A percentile compares a stretch with the other conserved stretches of the same genome.
phyloP scores from a whole-genome alignment of 305 asterid species.

The Lippia alba region DNA sequence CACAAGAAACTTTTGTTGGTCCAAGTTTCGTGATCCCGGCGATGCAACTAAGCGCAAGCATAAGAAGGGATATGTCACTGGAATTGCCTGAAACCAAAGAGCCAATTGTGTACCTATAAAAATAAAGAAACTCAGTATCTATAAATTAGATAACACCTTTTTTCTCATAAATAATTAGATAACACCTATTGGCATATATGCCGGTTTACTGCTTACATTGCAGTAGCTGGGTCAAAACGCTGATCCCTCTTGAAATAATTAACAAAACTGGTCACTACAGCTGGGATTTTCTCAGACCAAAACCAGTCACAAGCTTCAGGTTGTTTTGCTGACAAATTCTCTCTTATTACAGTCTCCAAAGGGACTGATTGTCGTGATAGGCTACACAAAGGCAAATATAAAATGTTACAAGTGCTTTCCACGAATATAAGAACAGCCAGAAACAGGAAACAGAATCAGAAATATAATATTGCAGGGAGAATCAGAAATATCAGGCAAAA shows the following conservation, averaged over 20 bases:
- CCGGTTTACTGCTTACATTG: slow-evolving; percentile 59
- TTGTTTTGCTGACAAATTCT: slow-evolving; percentile 71
- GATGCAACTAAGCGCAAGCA: slow-evolving; percentile 88
- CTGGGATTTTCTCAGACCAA: slow-evolving; percentile 89
- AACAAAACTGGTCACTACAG: slow-evolving; percentile 68
- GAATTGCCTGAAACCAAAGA: slow-evolving; percentile 58
- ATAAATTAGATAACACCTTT: slow-evolving; percentile 26
- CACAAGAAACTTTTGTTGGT: slow-evolving; percentile 84
- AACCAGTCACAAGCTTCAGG: slow-evolving; percentile 87
- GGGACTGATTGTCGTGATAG: slow-evolving; percentile 80
- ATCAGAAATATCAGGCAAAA: slow-evolving; percentile 23
- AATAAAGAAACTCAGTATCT: slow-evolving; percentile 36
- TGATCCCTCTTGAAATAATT: slow-evolving; percentile 79
- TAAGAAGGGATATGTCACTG: slow-evolving; percentile 77
- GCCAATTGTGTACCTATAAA: slow-evolving; percentile 63
- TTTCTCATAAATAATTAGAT: too few relatives aligned
- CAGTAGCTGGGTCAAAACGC: slow-evolving; percentile 68
- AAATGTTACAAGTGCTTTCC: slow-evolving; percentile 30
- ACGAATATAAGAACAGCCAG: slow-evolving; percentile 22
- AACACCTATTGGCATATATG: slow-evolving; percentile 29
- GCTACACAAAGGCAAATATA: slow-evolving; percentile 52
- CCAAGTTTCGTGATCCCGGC: slow-evolving; percentile 95
- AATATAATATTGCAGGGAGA: slow-evolving; percentile 19
- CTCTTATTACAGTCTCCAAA: slow-evolving; percentile 79
- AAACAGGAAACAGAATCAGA: slow-evolving; percentile 27